Evolutionary conservation across 768 basidiomycete genomes (phyloP).

Genomic region (Amylocystis lapponica): DNA sequence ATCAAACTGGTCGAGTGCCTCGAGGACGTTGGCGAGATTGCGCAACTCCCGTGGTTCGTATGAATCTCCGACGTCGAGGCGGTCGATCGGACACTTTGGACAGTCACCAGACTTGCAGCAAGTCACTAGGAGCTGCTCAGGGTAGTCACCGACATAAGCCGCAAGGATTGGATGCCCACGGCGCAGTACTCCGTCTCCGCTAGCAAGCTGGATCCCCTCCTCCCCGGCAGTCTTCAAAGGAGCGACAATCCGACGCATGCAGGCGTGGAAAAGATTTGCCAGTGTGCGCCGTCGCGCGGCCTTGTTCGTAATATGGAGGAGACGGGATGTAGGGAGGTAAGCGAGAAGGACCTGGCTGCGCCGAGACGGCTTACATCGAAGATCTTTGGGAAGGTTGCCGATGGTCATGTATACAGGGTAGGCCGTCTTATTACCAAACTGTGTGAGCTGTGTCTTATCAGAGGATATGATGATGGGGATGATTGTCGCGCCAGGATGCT

Average conservation of each 20-base stretch:
- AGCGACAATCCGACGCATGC: conserved; percentile 9
- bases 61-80: conserved; percentile 7
- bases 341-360: conserved; percentile 21
- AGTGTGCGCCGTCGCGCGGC: conserved; percentile 13
- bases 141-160: conserved; percentile 17
- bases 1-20: conserved; percentile 4
- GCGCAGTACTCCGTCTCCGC: conserved; percentile 15
- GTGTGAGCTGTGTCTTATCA: conserved; percentile 20
- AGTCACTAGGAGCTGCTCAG: conserved; percentile 19
- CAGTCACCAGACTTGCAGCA: conserved; percentile 17
- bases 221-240: conserved; percentile 10
- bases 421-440: conserved; percentile 15
- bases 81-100: conserved; percentile 11
- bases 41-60: neutral
- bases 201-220: conserved; percentile 10
- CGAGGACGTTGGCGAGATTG: conserved; percentile 3
- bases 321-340: conserved; percentile 17
- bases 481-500: conserved; percentile 12
- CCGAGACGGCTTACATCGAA: conserved; percentile 18
- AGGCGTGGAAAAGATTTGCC: conserved; percentile 21
- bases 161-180: conserved; percentile 22
- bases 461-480: conserved; percentile 19
- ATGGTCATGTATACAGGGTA: conserved; percentile 24
- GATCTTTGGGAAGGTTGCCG: conserved; percentile 22
- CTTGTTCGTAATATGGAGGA: conserved; percentile 14